A percentile compares a stretch with the other conserved stretches of the same genome.
phyloP scores from a whole-genome alignment of 495 filamentous ascomycete species.

The Penicillium samsonianum region DNA sequence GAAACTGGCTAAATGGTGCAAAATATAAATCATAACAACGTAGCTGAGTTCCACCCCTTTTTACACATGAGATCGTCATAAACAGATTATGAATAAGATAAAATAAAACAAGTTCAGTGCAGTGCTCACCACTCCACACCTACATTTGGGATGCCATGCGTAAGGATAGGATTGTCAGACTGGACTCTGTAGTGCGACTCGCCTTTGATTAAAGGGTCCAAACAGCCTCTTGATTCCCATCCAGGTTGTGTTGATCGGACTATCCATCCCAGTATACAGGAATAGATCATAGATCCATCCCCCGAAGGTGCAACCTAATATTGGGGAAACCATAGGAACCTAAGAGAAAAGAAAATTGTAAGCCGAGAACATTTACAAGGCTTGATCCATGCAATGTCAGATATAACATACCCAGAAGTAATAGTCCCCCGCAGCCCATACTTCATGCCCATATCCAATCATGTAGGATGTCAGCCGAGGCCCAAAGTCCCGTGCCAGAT shows the following conservation, averaged over 20 bases:
- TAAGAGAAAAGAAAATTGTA: slow-evolving; percentile 13
- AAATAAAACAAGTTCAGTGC: background rate
- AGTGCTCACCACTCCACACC: background rate
- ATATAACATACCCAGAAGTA: slow-evolving; percentile 61
- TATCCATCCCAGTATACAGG: slow-evolving; percentile 57
- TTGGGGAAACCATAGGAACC: slow-evolving; percentile 59
- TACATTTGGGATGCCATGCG: background rate
- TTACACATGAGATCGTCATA: background rate
- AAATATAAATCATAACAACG: background rate
- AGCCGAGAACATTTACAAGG: background rate
- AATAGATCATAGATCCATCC: slow-evolving; percentile 64
- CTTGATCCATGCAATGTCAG: background rate
- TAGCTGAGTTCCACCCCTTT: background rate
- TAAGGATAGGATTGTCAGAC: slow-evolving; percentile 23
- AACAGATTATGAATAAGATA: background rate
- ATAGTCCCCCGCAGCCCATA: slow-evolving; percentile 62
- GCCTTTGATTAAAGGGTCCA: slow-evolving; percentile 21
- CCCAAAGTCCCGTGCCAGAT: slow-evolving; percentile 67
- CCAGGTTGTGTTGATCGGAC: slow-evolving; percentile 59
- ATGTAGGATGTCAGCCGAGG: slow-evolving; percentile 62
- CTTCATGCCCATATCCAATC: slow-evolving; percentile 63
- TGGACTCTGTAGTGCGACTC: slow-evolving; percentile 20
- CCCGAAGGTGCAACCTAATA: slow-evolving; percentile 58
- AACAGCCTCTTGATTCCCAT: slow-evolving; percentile 51
- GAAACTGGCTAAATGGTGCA: background rate